phyloP scores from a whole-genome alignment of 768 basidiomycete species.

The Psilocybe azurescens region DNA sequence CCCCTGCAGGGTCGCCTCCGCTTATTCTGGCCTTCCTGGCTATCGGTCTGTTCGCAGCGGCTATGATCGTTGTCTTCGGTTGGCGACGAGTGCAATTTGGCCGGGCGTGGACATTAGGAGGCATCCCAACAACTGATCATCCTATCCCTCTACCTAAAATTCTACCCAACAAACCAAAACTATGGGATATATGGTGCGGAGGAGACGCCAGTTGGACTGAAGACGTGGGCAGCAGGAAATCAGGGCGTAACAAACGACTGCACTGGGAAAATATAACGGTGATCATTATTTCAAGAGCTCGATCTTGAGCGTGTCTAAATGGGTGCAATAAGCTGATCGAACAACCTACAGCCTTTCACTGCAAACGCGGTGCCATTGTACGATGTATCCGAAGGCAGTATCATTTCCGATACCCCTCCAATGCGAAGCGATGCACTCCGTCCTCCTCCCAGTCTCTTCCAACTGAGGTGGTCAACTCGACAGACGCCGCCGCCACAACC shows the following conservation, averaged over 20 bases:
- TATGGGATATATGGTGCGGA: constrained; percentile 50
- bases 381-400: not conserved
- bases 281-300: constrained; percentile 22
- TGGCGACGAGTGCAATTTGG: constrained; percentile 43
- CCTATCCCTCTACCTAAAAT: not conserved
- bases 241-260: constrained; percentile 15
- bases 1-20: constrained; percentile 50
- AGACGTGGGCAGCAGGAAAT: constrained; percentile 13
- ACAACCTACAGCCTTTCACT: constrained; percentile 24
- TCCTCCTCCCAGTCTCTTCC: constrained; percentile 5
- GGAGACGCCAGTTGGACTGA: constrained; percentile 16
- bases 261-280: constrained; percentile 50
- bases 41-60: constrained; percentile 58
- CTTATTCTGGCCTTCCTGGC: constrained; percentile 65
- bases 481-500: not conserved
- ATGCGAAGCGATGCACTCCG: constrained; percentile 1
- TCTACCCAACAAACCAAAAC: constrained; percentile 38
- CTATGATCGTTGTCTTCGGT: constrained; percentile 52
- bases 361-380: constrained; percentile 17
- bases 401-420: not conserved
- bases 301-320: not conserved
- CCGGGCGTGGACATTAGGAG: constrained; percentile 13
- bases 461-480: not conserved
- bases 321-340: constrained; percentile 5
- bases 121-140: not conserved